phyloP scores from a whole-genome alignment of 176 grass and related monocot genomes.

The Alopecurus myosuroides region DNA sequence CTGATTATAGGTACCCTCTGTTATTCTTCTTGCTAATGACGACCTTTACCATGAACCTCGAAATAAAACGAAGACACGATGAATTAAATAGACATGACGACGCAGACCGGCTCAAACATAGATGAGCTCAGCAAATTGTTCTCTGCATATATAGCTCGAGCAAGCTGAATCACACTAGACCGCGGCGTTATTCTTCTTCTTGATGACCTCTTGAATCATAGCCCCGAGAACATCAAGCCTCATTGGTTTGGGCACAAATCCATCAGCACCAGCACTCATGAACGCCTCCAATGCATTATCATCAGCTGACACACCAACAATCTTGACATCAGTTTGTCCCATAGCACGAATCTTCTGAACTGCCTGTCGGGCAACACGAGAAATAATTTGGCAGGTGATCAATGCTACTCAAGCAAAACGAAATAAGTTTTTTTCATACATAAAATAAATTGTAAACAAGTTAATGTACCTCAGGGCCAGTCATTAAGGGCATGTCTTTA shows the following conservation, averaged over 20 bases:
- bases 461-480: too few relatives aligned
- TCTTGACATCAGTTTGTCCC: slow-evolving; percentile 15
- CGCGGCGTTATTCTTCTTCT: slow-evolving; percentile 6
- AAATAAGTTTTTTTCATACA: not conserved
- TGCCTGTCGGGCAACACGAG: not conserved
- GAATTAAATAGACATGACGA: not conserved
- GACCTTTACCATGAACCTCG: not conserved
- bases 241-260: slow-evolving; percentile 3
- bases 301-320: slow-evolving; percentile 26
- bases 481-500: too few relatives aligned
- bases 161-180: not conserved
- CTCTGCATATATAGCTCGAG: not conserved
- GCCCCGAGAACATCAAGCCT: not conserved
- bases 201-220: slow-evolving; percentile 6
- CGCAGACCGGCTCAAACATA: not conserved
- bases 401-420: not conserved
- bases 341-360: slow-evolving; percentile 31
- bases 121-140: not conserved
- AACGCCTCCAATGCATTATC: not conserved
- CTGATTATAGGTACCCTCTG: not conserved
- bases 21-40: not conserved
- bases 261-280: slow-evolving; percentile 9
- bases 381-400: not conserved
- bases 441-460: not conserved
- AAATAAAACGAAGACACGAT: not conserved